phyloP scores from a whole-genome alignment of 2,329 filamentous ascomycete genomes.

The Simplicillium sp. region DNA sequence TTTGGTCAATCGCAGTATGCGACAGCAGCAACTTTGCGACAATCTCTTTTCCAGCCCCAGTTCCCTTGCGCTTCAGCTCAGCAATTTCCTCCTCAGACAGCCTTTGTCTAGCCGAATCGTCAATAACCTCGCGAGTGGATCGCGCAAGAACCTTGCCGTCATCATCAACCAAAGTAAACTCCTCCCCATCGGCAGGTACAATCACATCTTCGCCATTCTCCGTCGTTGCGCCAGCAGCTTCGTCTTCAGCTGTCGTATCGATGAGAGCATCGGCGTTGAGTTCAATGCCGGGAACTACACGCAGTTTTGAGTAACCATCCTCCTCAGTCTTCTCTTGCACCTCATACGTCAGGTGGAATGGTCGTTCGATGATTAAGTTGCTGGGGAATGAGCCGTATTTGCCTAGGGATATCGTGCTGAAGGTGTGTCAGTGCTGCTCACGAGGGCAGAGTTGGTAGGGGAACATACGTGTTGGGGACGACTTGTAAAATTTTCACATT shows the following conservation, averaged over 20 bases:
- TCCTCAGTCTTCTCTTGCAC: conserved; percentile 61
- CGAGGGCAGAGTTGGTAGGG: conserved; percentile 8
- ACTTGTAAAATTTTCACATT: conserved; percentile 48
- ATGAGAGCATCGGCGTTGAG: conserved; percentile 71
- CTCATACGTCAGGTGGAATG: conserved; percentile 87
- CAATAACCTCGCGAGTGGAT: conserved; percentile 49
- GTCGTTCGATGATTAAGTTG: conserved; percentile 83
- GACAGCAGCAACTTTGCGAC: conserved; percentile 89
- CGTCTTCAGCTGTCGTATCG: conserved; percentile 26
- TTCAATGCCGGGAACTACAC: conserved; percentile 71
- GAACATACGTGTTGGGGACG: conserved; percentile 47
- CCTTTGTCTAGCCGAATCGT: conserved; percentile 60
- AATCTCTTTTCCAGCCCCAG: conserved; percentile 74
- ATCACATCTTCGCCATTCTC: conserved; percentile 34
- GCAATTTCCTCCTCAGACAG: conserved; percentile 70
- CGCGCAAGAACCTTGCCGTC: conserved; percentile 37
- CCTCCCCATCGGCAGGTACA: conserved; percentile 25
- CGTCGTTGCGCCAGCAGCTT: conserved; percentile 14
- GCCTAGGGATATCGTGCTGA: conserved; percentile 74
- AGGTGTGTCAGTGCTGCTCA: conserved; percentile 14
- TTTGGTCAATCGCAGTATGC: conserved; percentile 84
- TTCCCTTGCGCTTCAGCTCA: conserved; percentile 62
- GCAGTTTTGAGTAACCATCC: conserved; percentile 58
- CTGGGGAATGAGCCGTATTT: conserved; percentile 89
- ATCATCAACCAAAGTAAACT: conserved; percentile 33